These are phyloP conservation scores for Colletotrichum brevisporum DNA, from an alignment of 2,329 filamentous ascomycete species.

Conservation along the genomic window DNA sequence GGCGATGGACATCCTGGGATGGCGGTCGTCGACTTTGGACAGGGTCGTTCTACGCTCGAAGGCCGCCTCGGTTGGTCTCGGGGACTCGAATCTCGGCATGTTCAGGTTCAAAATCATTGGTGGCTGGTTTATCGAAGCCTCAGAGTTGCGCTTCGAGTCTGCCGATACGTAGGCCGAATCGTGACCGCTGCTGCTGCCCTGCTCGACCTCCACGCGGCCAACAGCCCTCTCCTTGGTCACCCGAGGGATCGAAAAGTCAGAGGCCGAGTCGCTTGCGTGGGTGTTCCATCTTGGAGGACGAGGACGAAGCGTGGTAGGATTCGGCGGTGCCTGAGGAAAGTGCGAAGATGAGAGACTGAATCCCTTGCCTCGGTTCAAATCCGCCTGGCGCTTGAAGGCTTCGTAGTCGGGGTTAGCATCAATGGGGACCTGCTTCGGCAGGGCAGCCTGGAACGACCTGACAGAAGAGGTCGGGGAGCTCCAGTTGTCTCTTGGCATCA, in stretches of 20 bases:
- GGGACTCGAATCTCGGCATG: slow-evolving; percentile 59
- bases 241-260: slow-evolving; percentile 46
- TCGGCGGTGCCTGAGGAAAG: slow-evolving; percentile 55
- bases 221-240: slow-evolving; percentile 24
- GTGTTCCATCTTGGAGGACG: slow-evolving; percentile 63
- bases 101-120: slow-evolving; percentile 50
- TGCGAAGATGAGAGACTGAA: slow-evolving; percentile 65
- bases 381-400: slow-evolving; percentile 81
- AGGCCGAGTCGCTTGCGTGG: slow-evolving; percentile 59
- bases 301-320: slow-evolving; percentile 54
- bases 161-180: slow-evolving; percentile 70
- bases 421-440: slow-evolving; percentile 78
- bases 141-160: slow-evolving; percentile 68
- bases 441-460: slow-evolving; percentile 76
- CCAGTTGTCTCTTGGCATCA: slow-evolving; percentile 79
- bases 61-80: slow-evolving; percentile 50
- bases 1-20: slow-evolving; percentile 69
- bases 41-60: slow-evolving; percentile 52
- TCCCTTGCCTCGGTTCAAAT: slow-evolving; percentile 68
- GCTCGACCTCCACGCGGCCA: slow-evolving; percentile 60
- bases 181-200: slow-evolving; percentile 55
- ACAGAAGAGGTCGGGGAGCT: slow-evolving; percentile 79
- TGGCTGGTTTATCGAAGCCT: slow-evolving; percentile 60
- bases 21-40: slow-evolving; percentile 63
- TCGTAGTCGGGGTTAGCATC: slow-evolving; percentile 88